phyloP scores from a whole-genome alignment of 768 basidiomycete genomes.

The Obba rivulosa region DNA sequence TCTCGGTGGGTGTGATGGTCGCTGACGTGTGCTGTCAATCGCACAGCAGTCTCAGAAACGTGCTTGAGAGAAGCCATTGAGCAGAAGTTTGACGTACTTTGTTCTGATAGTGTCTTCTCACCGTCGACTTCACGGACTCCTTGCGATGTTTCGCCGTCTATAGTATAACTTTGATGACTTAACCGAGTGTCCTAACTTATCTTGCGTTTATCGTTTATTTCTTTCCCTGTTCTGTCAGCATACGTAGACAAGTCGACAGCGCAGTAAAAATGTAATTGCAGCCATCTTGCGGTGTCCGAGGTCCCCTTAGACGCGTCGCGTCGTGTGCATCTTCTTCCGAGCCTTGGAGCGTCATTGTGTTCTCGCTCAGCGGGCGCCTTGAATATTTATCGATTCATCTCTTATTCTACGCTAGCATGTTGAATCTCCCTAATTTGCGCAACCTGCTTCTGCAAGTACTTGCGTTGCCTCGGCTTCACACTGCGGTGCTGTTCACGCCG shows the following conservation, averaged over 20 bases:
- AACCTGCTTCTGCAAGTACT: slow-evolving; percentile 60
- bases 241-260: too few relatives aligned
- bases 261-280: too few relatives aligned
- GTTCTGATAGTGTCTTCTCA: too few relatives aligned
- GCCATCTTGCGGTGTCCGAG: background rate
- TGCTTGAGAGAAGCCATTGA: background rate
- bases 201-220: too few relatives aligned
- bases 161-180: too few relatives aligned
- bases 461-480: slow-evolving; percentile 57
- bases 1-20: background rate
- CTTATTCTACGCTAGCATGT: slow-evolving; percentile 41
- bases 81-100: too few relatives aligned
- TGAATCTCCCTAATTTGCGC: slow-evolving; percentile 65
- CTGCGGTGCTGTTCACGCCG: slow-evolving; percentile 65
- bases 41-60: slow-evolving; percentile 4
- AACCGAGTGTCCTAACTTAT: too few relatives aligned
- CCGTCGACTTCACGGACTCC: too few relatives aligned
- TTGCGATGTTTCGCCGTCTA: too few relatives aligned
- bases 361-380: background rate
- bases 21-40: background rate
- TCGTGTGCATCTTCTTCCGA: background rate
- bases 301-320: slow-evolving; percentile 1
- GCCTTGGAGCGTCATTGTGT: background rate
- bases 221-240: background rate
- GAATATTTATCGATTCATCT: background rate